Conservation (phyloP, 2,329 filamentous ascomycete genomes). For the Blastomyces percursus region DNA sequence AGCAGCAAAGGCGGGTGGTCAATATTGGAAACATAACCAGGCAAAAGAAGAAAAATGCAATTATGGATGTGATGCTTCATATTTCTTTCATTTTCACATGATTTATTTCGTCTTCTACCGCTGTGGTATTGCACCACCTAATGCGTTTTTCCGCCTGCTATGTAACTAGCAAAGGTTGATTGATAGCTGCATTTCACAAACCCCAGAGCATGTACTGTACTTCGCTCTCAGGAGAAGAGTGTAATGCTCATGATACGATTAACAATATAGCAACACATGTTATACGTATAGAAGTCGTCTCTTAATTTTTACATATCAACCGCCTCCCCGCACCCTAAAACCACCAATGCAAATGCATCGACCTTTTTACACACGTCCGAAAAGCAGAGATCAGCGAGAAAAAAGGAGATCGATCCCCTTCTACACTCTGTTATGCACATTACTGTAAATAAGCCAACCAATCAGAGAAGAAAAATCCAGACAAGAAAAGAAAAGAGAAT, state of each 20-base stretch:
- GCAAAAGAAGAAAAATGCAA: background rate
- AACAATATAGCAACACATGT: background rate
- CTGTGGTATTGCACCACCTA: background rate
- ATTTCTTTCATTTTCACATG: background rate
- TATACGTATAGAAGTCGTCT: background rate
- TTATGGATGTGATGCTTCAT: background rate
- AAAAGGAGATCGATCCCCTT: background rate
- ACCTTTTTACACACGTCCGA: background rate
- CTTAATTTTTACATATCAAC: background rate
- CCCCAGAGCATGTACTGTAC: background rate
- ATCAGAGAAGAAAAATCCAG: background rate
- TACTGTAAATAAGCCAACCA: background rate
- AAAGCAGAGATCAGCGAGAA: background rate
- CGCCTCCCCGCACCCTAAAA: background rate
- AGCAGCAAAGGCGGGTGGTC: background rate
- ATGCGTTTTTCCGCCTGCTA: background rate
- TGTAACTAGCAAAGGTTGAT: background rate
- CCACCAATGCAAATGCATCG: background rate
- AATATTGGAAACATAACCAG: background rate
- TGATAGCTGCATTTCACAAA: background rate
- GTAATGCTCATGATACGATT: background rate
- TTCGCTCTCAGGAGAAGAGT: background rate
- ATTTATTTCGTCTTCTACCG: background rate
- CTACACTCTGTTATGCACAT: background rate
- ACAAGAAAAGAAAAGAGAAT: too few species aligned